phyloP scores from a whole-genome alignment of 768 basidiomycete species.

The Pholiota molesta region DNA sequence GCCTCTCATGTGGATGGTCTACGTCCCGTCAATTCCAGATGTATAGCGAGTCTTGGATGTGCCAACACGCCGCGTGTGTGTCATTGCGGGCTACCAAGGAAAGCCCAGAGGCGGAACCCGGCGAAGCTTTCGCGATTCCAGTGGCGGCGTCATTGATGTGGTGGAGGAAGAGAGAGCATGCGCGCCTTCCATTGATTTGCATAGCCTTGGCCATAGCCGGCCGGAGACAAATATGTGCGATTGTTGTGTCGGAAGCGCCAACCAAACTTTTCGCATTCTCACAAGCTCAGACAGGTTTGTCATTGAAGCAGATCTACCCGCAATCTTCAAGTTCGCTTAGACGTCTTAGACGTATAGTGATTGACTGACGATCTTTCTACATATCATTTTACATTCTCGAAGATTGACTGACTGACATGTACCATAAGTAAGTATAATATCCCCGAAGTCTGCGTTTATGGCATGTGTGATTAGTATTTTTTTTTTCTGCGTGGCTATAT shows the following conservation, averaged over 20 bases:
- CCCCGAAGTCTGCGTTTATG: neutral
- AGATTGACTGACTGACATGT: neutral
- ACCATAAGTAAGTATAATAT: neutral
- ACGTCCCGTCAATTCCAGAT: neutral
- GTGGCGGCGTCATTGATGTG: conserved; percentile 3
- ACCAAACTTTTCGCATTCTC: neutral
- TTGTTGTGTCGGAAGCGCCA: neutral
- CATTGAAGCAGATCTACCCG: no score
- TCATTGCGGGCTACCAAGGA: neutral
- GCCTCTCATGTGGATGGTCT: neutral
- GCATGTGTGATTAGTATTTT: neutral
- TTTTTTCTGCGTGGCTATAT: neutral
- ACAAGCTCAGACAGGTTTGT: no score
- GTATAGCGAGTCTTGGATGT: neutral
- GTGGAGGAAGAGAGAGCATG: neutral
- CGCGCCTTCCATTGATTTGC: neutral
- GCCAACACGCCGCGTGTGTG: neutral
- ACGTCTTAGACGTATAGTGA: no score
- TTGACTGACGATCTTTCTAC: neutral
- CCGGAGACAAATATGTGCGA: conserved; percentile 6
- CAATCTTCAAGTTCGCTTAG: no score
- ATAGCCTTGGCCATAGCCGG: neutral
- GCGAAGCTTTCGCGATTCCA: neutral
- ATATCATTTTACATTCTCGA: neutral
- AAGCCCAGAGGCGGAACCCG: neutral